Evolutionary conservation across 2,329 filamentous ascomycete genomes (phyloP).

Genomic region (Neonectria coccinea): DNA sequence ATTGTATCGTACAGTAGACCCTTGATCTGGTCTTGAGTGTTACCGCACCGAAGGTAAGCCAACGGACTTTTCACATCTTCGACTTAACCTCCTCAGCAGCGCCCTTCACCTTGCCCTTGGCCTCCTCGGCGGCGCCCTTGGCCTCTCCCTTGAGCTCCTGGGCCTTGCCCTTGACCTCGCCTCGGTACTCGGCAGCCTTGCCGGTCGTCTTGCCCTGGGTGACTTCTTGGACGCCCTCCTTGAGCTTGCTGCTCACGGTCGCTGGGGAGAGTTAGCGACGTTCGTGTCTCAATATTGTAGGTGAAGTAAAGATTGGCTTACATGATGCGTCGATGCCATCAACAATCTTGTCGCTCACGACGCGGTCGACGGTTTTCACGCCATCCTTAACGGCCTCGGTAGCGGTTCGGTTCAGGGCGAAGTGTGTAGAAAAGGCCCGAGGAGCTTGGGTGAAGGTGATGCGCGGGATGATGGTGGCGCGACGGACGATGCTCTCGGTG

Average conservation of each 20-base stretch:
- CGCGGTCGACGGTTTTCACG: slow-evolving; percentile 69
- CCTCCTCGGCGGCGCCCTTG: slow-evolving; percentile 56
- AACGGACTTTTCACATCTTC: slow-evolving; percentile 39
- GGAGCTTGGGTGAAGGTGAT: slow-evolving; percentile 55
- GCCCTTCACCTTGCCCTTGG: slow-evolving; percentile 57
- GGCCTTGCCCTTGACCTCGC: slow-evolving; percentile 54
- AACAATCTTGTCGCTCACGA: slow-evolving; percentile 70
- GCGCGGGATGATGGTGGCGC: slow-evolving; percentile 55
- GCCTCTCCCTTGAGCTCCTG: slow-evolving; percentile 57
- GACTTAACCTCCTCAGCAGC: slow-evolving; percentile 55
- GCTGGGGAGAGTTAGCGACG: slow-evolving; percentile 46
- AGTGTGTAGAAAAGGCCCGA: slow-evolving; percentile 63
- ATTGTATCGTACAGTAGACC: slow-evolving; percentile 10
- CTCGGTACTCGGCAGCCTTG: slow-evolving; percentile 52
- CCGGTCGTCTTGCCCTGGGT: slow-evolving; percentile 48
- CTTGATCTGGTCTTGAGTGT: not conserved
- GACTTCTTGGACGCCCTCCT: slow-evolving; percentile 55
- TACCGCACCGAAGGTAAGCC: not conserved
- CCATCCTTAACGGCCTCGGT: slow-evolving; percentile 70
- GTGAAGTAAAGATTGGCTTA: slow-evolving; percentile 53
- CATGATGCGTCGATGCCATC: slow-evolving; percentile 70
- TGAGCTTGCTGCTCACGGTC: slow-evolving; percentile 59
- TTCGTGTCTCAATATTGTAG: not conserved
- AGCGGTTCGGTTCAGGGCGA: slow-evolving; percentile 59
- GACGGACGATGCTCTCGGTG: slow-evolving; percentile 59